A percentile compares a stretch with the other conserved stretches of the same genome.
phyloP scores from a whole-genome alignment of 2,329 filamentous ascomycete genomes.

The Fusarium sp. region DNA sequence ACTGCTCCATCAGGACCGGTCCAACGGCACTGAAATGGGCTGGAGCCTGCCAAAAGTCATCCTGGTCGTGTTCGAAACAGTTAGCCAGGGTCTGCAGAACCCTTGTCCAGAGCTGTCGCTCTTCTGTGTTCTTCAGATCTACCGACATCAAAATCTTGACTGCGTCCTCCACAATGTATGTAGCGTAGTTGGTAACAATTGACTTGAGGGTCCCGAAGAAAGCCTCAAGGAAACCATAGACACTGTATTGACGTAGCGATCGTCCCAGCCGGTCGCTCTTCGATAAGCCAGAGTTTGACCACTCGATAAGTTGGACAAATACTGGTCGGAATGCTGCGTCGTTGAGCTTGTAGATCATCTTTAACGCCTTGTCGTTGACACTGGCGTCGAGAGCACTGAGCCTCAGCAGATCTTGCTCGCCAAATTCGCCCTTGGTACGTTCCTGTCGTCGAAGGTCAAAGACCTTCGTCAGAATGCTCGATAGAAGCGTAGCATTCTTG shows the following conservation, averaged over 20 bases:
- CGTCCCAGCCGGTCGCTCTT: conserved; percentile 72
- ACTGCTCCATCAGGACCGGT: conserved; percentile 76
- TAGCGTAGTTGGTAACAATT: conserved; percentile 92
- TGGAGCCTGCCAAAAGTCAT: conserved; percentile 95
- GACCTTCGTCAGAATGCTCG: conserved; percentile 70
- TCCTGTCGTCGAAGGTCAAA: conserved; percentile 76
- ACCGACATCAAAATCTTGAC: conserved; percentile 70
- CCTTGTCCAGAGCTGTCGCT: conserved; percentile 73
- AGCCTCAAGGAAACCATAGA: conserved; percentile 82
- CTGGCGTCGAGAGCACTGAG: conserved; percentile 72
- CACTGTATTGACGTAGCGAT: conserved; percentile 75
- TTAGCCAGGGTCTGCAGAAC: conserved; percentile 79
- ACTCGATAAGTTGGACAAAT: conserved; percentile 88
- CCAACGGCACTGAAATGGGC: conserved; percentile 84
- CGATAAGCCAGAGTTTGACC: conserved; percentile 73
- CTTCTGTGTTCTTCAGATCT: conserved; percentile 63
- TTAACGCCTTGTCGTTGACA: conserved; percentile 79
- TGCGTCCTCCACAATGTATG: conserved; percentile 83
- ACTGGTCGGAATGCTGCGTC: conserved; percentile 93
- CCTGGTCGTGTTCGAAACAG: conserved; percentile 89
- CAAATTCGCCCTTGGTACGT: conserved; percentile 61
- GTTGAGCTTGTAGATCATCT: conserved; percentile 97
- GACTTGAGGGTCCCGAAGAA: conserved; percentile 92
- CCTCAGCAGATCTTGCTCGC: conserved; percentile 59
- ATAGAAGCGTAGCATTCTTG: conserved; percentile 79